Percentiles rank a stretch among this genome's conserved stretches.
Evolutionary conservation across 805 yeast genomes (phyloP).

Genomic region (Starmerella roubikii): DNA sequence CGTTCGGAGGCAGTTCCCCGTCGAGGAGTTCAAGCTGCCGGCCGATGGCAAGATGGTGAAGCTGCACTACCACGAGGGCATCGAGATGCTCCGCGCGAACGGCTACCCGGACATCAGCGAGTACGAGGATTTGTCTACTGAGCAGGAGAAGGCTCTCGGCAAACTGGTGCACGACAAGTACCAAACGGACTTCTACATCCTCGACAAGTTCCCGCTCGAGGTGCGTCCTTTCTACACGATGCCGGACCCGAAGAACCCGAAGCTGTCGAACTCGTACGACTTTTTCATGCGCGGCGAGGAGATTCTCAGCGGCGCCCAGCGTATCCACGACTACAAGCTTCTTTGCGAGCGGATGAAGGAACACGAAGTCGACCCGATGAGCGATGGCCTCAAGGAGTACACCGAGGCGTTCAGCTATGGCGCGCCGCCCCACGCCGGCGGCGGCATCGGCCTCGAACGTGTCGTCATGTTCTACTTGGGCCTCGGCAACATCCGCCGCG

Average conservation of each 20-base stretch:
- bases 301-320: constrained; percentile 98
- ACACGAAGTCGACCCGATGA: constrained; percentile 68
- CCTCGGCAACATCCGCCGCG: constrained; percentile 93
- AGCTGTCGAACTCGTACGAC: constrained; percentile 94
- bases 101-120: constrained; percentile 71
- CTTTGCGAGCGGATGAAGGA: constrained; percentile 67
- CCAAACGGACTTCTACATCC: constrained; percentile 93
- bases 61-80: constrained; percentile 81
- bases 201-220: constrained; percentile 95
- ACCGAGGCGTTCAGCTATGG: constrained; percentile 88
- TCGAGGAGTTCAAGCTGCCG: constrained; percentile 93
- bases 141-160: constrained; percentile 89
- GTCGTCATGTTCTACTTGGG: constrained; percentile 97
- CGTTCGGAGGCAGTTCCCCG: constrained; percentile 91
- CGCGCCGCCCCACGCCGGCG: constrained; percentile 99
- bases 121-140: constrained; percentile 82
- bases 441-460: constrained; percentile 98
- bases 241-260: constrained; percentile 90
- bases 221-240: constrained; percentile 97
- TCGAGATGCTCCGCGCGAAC: constrained; percentile 67
- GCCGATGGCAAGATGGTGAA: constrained; percentile 87
- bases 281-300: constrained; percentile 99
- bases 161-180: constrained; percentile 81
- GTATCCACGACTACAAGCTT: constrained; percentile 86
- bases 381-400: constrained; percentile 79